These are phyloP conservation scores for Talaromyces thailandensis DNA, from an alignment of 495 filamentous ascomycete species.

Conservation along the genomic window DNA sequence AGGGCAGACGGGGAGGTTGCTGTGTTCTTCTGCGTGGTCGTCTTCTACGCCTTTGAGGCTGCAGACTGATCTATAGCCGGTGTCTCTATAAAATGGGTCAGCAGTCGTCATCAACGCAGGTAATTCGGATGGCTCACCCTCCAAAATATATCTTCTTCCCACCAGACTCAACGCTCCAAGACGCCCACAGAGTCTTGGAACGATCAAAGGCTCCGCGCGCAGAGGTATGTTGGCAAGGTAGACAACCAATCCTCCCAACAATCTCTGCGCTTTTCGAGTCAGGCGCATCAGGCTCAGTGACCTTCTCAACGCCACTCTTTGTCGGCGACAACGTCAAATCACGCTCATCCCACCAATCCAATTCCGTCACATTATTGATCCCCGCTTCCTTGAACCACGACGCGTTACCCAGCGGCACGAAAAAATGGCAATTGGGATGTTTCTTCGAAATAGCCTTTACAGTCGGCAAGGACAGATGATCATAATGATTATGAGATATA, in stretches of 20 bases:
- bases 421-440: constrained; percentile 79
- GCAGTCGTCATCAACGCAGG: background rate
- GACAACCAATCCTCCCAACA: constrained; percentile 64
- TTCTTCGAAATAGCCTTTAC: constrained; percentile 59
- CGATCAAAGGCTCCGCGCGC: constrained; percentile 61
- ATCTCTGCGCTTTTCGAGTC: constrained; percentile 38
- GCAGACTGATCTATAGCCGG: constrained; percentile 69
- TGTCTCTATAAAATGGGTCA: constrained; percentile 30
- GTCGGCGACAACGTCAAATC: constrained; percentile 54
- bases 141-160: constrained; percentile 37
- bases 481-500: constrained; percentile 92
- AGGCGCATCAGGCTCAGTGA: constrained; percentile 17
- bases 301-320: constrained; percentile 10
- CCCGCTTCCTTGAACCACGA: constrained; percentile 68
- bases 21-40: constrained; percentile 56
- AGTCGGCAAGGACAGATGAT: constrained; percentile 74
- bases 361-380: constrained; percentile 67
- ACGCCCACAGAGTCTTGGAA: constrained; percentile 72
- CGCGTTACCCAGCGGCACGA: constrained; percentile 82
- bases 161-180: constrained; percentile 74
- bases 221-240: constrained; percentile 81
- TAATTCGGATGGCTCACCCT: constrained; percentile 20
- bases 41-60: constrained; percentile 42
- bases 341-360: constrained; percentile 93
- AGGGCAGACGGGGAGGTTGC: constrained; percentile 59